Evolutionary conservation across 2,329 filamentous ascomycete genomes (phyloP).

Genomic region (Aureobasidium sp.): DNA sequence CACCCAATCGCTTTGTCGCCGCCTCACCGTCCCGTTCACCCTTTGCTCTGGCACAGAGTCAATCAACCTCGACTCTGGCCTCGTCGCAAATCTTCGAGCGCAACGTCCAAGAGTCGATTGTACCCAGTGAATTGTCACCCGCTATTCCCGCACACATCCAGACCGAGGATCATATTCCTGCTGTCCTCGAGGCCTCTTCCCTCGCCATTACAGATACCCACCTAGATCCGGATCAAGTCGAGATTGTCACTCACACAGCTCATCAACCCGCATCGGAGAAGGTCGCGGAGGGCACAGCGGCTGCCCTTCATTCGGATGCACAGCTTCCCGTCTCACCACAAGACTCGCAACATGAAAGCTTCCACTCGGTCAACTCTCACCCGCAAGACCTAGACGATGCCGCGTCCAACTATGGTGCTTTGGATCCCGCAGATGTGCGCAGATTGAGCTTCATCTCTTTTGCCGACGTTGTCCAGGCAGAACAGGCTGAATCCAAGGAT

Average conservation of each 20-base stretch:
- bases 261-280: constrained; percentile 71
- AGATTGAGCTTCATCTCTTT: constrained; percentile 93
- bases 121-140: constrained; percentile 62
- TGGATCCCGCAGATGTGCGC: constrained; percentile 71
- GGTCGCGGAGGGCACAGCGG: constrained; percentile 35
- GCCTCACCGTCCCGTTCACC: background rate
- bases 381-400: constrained; percentile 43
- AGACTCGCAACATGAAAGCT: constrained; percentile 16
- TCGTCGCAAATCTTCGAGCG: constrained; percentile 80
- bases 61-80: constrained; percentile 60
- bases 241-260: constrained; percentile 79
- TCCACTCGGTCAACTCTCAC: constrained; percentile 6
- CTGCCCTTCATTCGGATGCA: constrained; percentile 15
- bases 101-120: constrained; percentile 74
- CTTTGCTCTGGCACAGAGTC: constrained; percentile 55
- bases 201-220: constrained; percentile 82
- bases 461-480: constrained; percentile 84
- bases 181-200: constrained; percentile 83
- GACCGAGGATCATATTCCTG: constrained; percentile 87
- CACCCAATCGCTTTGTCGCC: constrained; percentile 16
- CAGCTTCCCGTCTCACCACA: constrained; percentile 14
- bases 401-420: constrained; percentile 65
- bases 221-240: constrained; percentile 79
- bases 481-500: constrained; percentile 50
- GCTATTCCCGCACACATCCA: constrained; percentile 91